Conservation (phyloP, 2,329 filamentous ascomycete species). For the Ceratocystis variospora region DNA sequence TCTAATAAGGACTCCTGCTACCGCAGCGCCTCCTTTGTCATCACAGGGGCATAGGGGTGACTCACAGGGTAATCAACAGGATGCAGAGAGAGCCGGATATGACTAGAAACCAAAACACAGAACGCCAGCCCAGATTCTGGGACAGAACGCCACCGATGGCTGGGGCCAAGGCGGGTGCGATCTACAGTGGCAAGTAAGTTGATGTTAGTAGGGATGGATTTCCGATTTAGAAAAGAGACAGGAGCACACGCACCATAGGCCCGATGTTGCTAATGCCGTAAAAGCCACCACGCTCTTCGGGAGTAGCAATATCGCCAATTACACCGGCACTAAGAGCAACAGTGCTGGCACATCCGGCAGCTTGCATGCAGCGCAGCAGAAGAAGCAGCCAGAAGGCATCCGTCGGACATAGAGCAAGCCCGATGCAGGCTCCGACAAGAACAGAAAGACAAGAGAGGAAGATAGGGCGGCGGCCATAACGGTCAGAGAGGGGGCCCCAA, state of each 20-base stretch:
- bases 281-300: conserved; percentile 26
- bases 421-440: conserved; percentile 25
- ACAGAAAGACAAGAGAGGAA: conserved; percentile 25
- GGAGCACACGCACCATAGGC: conserved; percentile 22
- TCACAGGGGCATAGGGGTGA: not conserved
- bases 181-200: conserved; percentile 2
- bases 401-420: conserved; percentile 26
- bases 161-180: conserved; percentile 36
- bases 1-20: not conserved
- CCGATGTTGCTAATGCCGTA: conserved; percentile 27
- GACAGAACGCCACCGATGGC: conserved; percentile 37
- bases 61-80: conserved; percentile 24
- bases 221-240: not conserved
- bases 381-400: conserved; percentile 26
- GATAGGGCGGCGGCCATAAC: conserved; percentile 25
- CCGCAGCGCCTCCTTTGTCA: not conserved
- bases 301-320: conserved; percentile 26
- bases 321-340: conserved; percentile 27
- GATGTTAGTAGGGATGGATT: not conserved
- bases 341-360: conserved; percentile 27
- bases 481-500: conserved; percentile 27
- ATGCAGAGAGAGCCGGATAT: conserved; percentile 32
- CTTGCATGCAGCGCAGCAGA: conserved; percentile 25
- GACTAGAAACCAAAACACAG: conserved; percentile 41
- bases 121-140: conserved; percentile 36